Evolutionary conservation across 805 yeast species (phyloP).

Genomic region (Debaryomyces maramus): DNA sequence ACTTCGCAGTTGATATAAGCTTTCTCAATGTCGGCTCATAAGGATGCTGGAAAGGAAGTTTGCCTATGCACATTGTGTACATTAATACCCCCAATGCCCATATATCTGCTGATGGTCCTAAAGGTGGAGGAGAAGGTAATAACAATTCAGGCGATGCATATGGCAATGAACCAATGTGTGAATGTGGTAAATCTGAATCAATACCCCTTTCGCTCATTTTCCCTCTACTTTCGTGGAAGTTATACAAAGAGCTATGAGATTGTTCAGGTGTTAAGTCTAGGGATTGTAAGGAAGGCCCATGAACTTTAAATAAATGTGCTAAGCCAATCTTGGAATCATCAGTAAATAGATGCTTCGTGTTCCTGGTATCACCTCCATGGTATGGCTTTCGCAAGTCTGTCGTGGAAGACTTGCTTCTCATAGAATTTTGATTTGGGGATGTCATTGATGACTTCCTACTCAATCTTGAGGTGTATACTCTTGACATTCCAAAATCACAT

Average conservation of each 20-base stretch:
- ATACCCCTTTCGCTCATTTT: slow-evolving; percentile 14
- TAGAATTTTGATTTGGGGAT: slow-evolving; percentile 7
- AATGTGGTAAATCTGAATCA: slow-evolving; percentile 53
- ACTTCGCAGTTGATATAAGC: slow-evolving; percentile 67
- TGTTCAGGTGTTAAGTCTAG: slow-evolving; percentile 30
- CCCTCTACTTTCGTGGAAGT: slow-evolving; percentile 2
- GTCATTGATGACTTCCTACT: slow-evolving; percentile 20
- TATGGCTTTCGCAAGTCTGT: slow-evolving; percentile 36
- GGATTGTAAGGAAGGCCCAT: slow-evolving; percentile 37
- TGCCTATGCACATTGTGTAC: slow-evolving; percentile 71
- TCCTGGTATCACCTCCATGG: slow-evolving; percentile 30
- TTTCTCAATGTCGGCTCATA: slow-evolving; percentile 78
- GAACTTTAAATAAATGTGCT: slow-evolving; percentile 23
- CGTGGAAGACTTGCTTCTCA: slow-evolving; percentile 35
- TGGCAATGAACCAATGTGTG: slow-evolving; percentile 85
- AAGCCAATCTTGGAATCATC: slow-evolving; percentile 37
- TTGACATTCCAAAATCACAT: slow-evolving; percentile 90
- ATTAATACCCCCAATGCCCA: slow-evolving; percentile 89
- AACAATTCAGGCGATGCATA: slow-evolving; percentile 89
- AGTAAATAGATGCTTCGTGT: slow-evolving; percentile 20
- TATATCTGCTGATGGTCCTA: slow-evolving; percentile 72
- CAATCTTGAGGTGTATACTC: slow-evolving; percentile 29
- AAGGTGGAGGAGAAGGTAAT: slow-evolving; percentile 57
- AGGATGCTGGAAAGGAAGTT: slow-evolving; percentile 80
- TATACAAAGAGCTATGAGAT: slow-evolving; percentile 11